phyloP scores from a whole-genome alignment of 371 early-diverging fungal genomes.

The Haplosporangium sp. region DNA sequence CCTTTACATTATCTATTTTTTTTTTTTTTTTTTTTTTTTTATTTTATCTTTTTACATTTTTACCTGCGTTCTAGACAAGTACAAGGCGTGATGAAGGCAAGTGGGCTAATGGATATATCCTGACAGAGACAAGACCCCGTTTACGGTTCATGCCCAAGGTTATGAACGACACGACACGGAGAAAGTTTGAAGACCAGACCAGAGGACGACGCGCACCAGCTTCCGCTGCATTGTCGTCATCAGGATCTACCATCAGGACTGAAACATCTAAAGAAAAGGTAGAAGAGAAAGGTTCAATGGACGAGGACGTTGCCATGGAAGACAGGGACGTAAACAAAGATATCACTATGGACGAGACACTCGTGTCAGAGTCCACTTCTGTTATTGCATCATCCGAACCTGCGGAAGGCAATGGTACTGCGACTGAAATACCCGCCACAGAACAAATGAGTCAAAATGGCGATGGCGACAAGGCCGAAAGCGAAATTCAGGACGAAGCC shows the following conservation, averaged over 20 bases:
- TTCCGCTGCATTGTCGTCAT: not conserved
- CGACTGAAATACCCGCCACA: too few species aligned
- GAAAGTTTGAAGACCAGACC: conserved; percentile 18
- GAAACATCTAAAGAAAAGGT: conserved; percentile 14
- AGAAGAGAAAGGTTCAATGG: conserved; percentile 11
- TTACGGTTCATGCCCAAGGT: conserved; percentile 51
- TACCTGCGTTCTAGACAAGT: not conserved
- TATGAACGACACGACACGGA: conserved; percentile 25
- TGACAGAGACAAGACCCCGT: conserved; percentile 43
- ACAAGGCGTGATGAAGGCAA: conserved; percentile 1
- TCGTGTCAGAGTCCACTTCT: too few species aligned
- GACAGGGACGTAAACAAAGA: not conserved
- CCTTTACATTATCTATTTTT: not conserved
- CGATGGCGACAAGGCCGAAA: too few species aligned
- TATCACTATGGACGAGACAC: not conserved
- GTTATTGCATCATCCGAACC: too few species aligned
- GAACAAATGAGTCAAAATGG: too few species aligned
- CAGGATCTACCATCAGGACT: not conserved
- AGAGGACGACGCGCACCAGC: conserved; percentile 8
- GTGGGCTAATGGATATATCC: conserved; percentile 39
- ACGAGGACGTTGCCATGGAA: conserved; percentile 11
- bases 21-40: not conserved
- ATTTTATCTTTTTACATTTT: not conserved
- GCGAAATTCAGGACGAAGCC: too few species aligned
- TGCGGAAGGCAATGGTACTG: too few species aligned